phyloP scores from a whole-genome alignment of 352 stramenopile species.

The Phytophthora aleatoria region DNA sequence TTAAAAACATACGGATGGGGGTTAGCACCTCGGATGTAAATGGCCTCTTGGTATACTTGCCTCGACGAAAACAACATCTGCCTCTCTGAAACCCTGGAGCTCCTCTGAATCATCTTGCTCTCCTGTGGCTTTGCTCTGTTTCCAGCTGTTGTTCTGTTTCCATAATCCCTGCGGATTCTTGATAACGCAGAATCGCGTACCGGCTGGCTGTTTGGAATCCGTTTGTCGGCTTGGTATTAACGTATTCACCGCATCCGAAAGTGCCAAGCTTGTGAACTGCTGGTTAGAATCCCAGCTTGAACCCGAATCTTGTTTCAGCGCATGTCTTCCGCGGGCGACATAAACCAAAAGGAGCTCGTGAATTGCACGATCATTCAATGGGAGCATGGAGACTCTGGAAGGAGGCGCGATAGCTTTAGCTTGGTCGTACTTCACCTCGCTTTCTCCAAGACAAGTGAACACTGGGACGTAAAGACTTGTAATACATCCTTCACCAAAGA shows the following conservation, averaged over 20 bases:
- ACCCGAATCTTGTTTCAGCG: neutral
- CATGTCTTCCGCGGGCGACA: conserved; percentile 27
- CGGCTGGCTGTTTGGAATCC: neutral
- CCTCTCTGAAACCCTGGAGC: conserved; percentile 16
- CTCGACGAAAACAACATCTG: conserved; percentile 35
- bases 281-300: neutral
- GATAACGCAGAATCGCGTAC: conserved; percentile 30
- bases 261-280: conserved; percentile 34
- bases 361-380: conserved; percentile 29
- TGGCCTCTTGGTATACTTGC: conserved; percentile 8
- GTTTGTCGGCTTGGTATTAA: conserved; percentile 22
- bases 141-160: conserved; percentile 6
- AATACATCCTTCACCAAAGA: conserved; percentile 35
- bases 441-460: neutral
- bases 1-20: neutral
- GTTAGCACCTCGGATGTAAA: conserved; percentile 1
- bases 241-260: conserved; percentile 37
- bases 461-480: conserved; percentile 42
- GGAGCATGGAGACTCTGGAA: conserved; percentile 21
- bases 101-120: conserved; percentile 6
- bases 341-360: conserved; percentile 49
- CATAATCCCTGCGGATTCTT: conserved; percentile 35
- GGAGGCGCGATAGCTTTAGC: neutral
- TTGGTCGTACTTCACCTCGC: neutral
- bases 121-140: neutral